These are phyloP conservation scores for Beverwykella pulmonaria DNA, from an alignment of 495 filamentous ascomycete species.

Conservation along the genomic window DNA sequence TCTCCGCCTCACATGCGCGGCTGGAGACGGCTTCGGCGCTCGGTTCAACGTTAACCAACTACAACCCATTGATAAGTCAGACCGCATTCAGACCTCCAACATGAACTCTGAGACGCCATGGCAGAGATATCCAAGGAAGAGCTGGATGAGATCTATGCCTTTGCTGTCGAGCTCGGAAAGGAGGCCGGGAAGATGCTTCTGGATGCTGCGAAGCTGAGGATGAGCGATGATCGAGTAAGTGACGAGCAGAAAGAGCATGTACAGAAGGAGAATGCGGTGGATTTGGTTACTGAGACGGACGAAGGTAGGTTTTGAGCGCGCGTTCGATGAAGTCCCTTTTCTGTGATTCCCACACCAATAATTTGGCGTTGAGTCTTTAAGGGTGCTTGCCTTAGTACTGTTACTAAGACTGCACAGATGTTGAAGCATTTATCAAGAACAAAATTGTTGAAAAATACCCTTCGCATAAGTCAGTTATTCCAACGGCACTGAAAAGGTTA, in stretches of 20 bases:
- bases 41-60: neutral
- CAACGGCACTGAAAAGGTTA: neutral
- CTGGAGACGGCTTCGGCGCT: constrained; percentile 3
- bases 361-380: neutral
- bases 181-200: constrained; percentile 64
- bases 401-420: constrained; percentile 52
- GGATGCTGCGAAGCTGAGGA: constrained; percentile 54
- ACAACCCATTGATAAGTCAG: neutral
- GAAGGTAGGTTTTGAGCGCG: constrained; percentile 53
- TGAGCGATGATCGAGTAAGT: constrained; percentile 39
- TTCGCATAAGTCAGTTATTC: constrained; percentile 57
- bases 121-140: constrained; percentile 43
- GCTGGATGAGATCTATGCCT: constrained; percentile 64
- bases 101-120: constrained; percentile 20
- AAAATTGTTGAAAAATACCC: constrained; percentile 61
- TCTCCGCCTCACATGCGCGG: constrained; percentile 8
- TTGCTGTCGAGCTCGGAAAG: constrained; percentile 65
- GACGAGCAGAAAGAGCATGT: constrained; percentile 38
- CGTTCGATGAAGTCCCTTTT: too few species aligned
- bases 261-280: constrained; percentile 69
- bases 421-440: constrained; percentile 65
- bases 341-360: too few species aligned
- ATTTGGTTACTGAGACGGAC: constrained; percentile 72
- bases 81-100: neutral
- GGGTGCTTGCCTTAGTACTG: neutral